Conservation (phyloP, 169 alveolate species). For the Blepharisma undulans region DNA sequence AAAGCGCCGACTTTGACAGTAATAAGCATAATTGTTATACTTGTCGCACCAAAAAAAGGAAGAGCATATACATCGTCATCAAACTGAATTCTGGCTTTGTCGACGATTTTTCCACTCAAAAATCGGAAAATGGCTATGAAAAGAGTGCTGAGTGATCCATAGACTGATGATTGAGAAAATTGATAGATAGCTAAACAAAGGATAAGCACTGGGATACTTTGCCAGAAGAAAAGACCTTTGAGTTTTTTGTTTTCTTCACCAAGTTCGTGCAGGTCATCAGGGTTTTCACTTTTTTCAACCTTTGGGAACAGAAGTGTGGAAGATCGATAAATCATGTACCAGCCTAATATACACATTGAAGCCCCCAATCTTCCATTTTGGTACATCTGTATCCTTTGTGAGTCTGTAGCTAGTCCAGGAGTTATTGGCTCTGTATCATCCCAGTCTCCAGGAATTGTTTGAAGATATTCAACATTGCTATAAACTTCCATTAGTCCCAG, state of each 20-base stretch:
- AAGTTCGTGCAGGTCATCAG: background rate
- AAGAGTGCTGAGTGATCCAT: background rate
- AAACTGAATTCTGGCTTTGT: background rate
- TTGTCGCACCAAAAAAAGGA: conserved; percentile 9
- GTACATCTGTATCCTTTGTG: background rate
- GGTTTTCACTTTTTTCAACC: background rate
- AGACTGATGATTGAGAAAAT: conserved; percentile 19
- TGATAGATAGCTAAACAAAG: background rate
- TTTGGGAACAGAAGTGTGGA: background rate
- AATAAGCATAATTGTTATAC: background rate
- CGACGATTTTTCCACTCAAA: background rate
- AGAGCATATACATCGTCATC: conserved; percentile 22
- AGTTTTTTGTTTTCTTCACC: background rate
- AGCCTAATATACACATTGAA: background rate
- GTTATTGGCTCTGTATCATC: conserved; percentile 21
- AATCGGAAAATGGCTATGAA: background rate
- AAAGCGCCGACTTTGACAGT: conserved; percentile 28
- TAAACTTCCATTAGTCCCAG: background rate
- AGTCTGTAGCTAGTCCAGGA: background rate
- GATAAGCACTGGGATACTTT: background rate
- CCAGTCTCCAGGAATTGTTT: background rate
- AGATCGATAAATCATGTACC: background rate
- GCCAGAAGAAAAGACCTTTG: background rate
- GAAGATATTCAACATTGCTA: background rate
- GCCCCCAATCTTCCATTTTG: conserved; percentile 14